phyloP scores from a whole-genome alignment of 2,329 filamentous ascomycete genomes.

The Aspergillus arachidicola region DNA sequence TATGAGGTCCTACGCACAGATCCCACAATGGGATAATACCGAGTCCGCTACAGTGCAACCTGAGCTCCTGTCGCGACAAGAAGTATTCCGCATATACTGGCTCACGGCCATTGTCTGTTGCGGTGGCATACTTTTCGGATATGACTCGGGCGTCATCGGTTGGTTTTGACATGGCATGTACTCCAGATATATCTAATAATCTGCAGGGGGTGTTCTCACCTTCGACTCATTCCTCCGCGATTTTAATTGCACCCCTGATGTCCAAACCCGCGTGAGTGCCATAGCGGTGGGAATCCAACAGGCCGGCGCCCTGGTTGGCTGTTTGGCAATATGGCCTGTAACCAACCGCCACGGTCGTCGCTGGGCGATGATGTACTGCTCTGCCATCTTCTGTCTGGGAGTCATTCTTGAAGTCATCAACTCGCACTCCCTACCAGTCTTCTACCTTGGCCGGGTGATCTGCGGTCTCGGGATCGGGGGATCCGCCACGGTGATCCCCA shows the following conservation, averaged over 20 bases:
- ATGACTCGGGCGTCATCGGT: slow-evolving; percentile 50
- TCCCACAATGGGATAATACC: slow-evolving; percentile 13
- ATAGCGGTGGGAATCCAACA: slow-evolving; percentile 57
- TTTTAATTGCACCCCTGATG: slow-evolving; percentile 42
- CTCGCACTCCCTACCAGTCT: slow-evolving; percentile 46
- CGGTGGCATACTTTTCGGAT: slow-evolving; percentile 51
- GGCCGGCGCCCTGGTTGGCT: slow-evolving; percentile 56
- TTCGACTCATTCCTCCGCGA: slow-evolving; percentile 48
- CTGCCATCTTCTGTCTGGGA: slow-evolving; percentile 50
- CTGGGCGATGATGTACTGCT: slow-evolving; percentile 49
- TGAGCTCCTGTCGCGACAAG: slow-evolving; percentile 22
- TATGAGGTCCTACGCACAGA: slow-evolving; percentile 1
- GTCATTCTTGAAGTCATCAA: slow-evolving; percentile 52
- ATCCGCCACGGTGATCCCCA: slow-evolving; percentile 48
- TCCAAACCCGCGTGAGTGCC: slow-evolving; percentile 49
- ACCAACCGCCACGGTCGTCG: slow-evolving; percentile 51
- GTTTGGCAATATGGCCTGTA: slow-evolving; percentile 53
- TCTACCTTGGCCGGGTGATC: slow-evolving; percentile 52
- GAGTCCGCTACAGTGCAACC: not conserved
- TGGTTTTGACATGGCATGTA: slow-evolving; percentile 9
- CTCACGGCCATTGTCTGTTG: slow-evolving; percentile 55
- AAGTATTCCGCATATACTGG: slow-evolving; percentile 54
- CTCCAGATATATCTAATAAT: not conserved
- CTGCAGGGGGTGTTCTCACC: slow-evolving; percentile 50
- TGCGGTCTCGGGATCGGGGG: slow-evolving; percentile 54